Conservation (phyloP, 2,329 filamentous ascomycete species). For the Beauveria varroae region DNA sequence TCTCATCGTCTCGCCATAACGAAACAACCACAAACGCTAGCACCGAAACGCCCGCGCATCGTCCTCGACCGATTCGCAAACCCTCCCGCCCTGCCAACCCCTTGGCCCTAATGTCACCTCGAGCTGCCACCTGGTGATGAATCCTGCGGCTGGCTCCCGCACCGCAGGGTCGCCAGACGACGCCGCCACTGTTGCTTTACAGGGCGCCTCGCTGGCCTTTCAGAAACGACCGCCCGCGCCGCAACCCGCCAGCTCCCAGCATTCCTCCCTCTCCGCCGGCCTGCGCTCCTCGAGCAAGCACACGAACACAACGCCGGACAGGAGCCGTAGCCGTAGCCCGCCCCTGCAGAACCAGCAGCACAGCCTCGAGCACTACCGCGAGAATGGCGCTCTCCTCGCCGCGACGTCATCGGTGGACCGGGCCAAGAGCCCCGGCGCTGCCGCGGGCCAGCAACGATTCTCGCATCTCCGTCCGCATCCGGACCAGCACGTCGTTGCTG, state of each 20-base stretch:
- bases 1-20: too few relatives aligned
- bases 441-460: conserved; percentile 15
- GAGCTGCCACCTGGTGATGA: conserved; percentile 23
- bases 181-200: conserved; percentile 40
- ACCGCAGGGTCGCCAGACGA: conserved; percentile 25
- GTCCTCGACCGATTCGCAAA: neutral
- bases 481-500: conserved; percentile 24
- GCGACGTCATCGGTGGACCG: conserved; percentile 28
- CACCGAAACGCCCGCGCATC: too few relatives aligned
- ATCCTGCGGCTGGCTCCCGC: conserved; percentile 23
- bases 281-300: neutral
- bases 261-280: neutral
- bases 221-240: conserved; percentile 25
- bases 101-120: conserved; percentile 15
- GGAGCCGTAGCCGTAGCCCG: conserved; percentile 13
- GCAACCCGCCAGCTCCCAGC: neutral
- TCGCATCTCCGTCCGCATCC: conserved; percentile 20
- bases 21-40: neutral
- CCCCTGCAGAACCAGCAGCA: conserved; percentile 15
- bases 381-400: conserved; percentile 37
- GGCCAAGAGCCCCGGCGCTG: conserved; percentile 6
- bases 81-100: neutral
- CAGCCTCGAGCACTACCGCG: conserved; percentile 10
- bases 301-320: neutral
- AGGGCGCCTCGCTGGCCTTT: conserved; percentile 50